These are phyloP conservation scores for Peribolospora kevripleyi DNA, from an alignment of 768 basidiomycete genomes.

Conservation along the genomic window DNA sequence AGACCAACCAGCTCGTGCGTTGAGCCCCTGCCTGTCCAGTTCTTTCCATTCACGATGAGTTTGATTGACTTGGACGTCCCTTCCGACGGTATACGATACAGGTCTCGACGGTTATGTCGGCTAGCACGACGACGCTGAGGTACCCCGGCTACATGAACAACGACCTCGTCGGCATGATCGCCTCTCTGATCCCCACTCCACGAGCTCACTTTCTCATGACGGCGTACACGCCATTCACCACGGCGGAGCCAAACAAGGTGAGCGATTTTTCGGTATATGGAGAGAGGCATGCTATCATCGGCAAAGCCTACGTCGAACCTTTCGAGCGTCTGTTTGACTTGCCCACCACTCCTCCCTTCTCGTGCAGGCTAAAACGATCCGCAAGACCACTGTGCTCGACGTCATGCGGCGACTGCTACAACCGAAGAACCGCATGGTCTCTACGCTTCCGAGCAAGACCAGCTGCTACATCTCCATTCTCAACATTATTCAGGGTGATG, in stretches of 20 bases:
- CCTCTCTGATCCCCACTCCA: constrained; percentile 87
- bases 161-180: constrained; percentile 87
- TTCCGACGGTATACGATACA: constrained; percentile 16
- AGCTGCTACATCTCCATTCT: constrained; percentile 84
- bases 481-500: constrained; percentile 96
- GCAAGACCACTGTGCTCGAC: constrained; percentile 88
- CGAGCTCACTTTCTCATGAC: constrained; percentile 98
- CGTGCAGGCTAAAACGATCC: constrained; percentile 58
- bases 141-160: constrained; percentile 99
- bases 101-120: constrained; percentile 95
- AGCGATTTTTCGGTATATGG: constrained; percentile 4
- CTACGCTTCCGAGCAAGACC: constrained; percentile 37
- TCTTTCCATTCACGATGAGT: neutral
- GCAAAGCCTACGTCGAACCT: neutral
- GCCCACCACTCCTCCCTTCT: neutral
- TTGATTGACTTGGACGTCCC: neutral
- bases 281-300: no score
- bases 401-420: constrained; percentile 95
- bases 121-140: constrained; percentile 82
- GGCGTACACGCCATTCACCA: constrained; percentile 92
- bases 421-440: constrained; percentile 96
- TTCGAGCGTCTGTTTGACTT: neutral
- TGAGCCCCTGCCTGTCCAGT: neutral
- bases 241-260: constrained; percentile 88
- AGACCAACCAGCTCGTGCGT: constrained; percentile 20